These are phyloP conservation scores for Steccherinum ochraceum DNA, from an alignment of 768 basidiomycete species.

Conservation along the genomic window DNA sequence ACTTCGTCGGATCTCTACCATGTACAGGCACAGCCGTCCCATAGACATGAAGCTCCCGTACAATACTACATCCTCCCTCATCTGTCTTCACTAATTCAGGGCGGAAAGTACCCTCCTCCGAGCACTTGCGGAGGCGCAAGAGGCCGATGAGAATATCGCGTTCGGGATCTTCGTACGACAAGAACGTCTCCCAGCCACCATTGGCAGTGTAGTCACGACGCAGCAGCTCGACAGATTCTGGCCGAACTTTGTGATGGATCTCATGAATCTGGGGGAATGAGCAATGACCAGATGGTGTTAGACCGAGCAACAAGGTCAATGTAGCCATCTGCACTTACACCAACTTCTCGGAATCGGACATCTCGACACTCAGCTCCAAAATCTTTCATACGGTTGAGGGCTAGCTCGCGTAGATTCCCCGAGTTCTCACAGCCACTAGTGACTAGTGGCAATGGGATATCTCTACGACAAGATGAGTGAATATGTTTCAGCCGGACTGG, in stretches of 20 bases:
- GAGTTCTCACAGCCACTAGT: slow-evolving; percentile 97
- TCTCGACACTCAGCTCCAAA: slow-evolving; percentile 97
- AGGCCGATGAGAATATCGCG: slow-evolving; percentile 94
- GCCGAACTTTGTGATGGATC: slow-evolving; percentile 96
- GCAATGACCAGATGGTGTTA: background rate
- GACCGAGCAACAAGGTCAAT: background rate
- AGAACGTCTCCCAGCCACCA: slow-evolving; percentile 99
- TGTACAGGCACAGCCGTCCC: slow-evolving; percentile 98
- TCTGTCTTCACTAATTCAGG: slow-evolving; percentile 74
- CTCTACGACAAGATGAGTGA: slow-evolving; percentile 59
- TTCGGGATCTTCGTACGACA: slow-evolving; percentile 98
- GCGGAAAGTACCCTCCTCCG: slow-evolving; percentile 94
- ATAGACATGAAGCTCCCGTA: slow-evolving; percentile 94
- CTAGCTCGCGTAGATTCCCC: slow-evolving; percentile 93
- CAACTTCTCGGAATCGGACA: slow-evolving; percentile 96
- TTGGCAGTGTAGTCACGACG: slow-evolving; percentile 95
- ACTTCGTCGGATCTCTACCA: slow-evolving; percentile 95
- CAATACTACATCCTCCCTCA: slow-evolving; percentile 84
- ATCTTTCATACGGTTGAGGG: slow-evolving; percentile 97
- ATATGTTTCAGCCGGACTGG: background rate
- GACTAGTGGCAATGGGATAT: slow-evolving; percentile 95
- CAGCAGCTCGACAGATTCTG: slow-evolving; percentile 91
- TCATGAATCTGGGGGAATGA: slow-evolving; percentile 73
- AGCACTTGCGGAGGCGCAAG: slow-evolving; percentile 88
- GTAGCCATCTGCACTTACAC: too few species aligned